Evolutionary conservation across 1,284 basidiomycete genomes (phyloP), one percentile per base, ranked within the genome.

Genomic region (Heliocybe sulcata): DNA sequence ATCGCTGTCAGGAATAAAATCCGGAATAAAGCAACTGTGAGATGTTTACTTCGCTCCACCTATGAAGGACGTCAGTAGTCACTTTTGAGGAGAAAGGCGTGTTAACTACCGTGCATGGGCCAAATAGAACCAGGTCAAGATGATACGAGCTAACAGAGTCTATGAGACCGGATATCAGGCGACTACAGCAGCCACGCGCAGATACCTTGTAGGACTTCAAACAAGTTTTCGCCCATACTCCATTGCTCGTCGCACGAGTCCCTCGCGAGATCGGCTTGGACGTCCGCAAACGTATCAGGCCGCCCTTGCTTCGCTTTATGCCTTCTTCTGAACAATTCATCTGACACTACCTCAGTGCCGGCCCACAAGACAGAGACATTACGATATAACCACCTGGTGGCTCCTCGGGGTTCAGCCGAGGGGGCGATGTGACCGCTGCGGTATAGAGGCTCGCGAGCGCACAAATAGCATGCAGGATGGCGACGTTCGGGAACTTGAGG

Each of bases 381-480:
- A n/a, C 16, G 38, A 49, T 60, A 54, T n/a, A n/a, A n/a, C n/a
- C 52, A 60, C 60, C 59, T 14, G 61, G 56, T 3, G 60, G 56
- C 26, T 67, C 64, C 2, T 68, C 65, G 23, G 67, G 66, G 8
- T 64, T 70, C 22, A 74, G 74, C 56, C 78, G 68, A 29, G 77
- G 81, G 54, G 76, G 80, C 47, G 75, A 80, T 33, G 74, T 76
- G 19, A 83, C 78, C 1, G 74, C 77, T 12, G 78, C 77, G 2
- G 82, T 85, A 59, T 86, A 88, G 31, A 84, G 70, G 58, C 83
- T 84, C 25, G 85, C 84, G 38, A 86, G 75, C 9, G 87, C 87
- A 67, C 87, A 89, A 51, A 92, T 85, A 6, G 85, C 83, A 65
- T 92, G 90, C 2, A 92, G 73, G 25, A 90, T 66, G 3, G 83